These are phyloP conservation scores for Whalleya microplaca DNA, from an alignment of 2,329 filamentous ascomycete species.

Conservation along the genomic window DNA sequence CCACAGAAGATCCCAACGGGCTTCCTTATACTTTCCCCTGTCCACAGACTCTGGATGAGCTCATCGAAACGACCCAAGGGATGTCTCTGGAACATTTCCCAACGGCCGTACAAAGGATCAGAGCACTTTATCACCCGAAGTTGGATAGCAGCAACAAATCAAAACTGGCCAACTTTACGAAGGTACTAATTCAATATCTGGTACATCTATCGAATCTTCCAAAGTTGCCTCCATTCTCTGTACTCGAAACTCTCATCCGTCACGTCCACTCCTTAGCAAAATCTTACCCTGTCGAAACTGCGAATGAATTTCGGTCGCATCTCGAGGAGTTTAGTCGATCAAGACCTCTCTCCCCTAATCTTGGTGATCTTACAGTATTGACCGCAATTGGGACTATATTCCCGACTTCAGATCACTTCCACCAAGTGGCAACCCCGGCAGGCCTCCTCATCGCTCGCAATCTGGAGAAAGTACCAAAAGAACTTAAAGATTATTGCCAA, in stretches of 20 bases:
- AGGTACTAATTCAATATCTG: slow-evolving; percentile 66
- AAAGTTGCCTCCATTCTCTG: slow-evolving; percentile 59
- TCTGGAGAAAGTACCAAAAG: slow-evolving; percentile 74
- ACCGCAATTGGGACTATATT: slow-evolving; percentile 85
- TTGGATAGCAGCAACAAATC: slow-evolving; percentile 83
- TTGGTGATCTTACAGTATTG: slow-evolving; percentile 79
- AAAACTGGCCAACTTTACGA: slow-evolving; percentile 72
- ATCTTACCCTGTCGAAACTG: slow-evolving; percentile 78
- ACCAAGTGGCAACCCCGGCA: slow-evolving; percentile 89
- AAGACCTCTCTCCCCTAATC: slow-evolving; percentile 57
- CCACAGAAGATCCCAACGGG: slow-evolving; percentile 54
- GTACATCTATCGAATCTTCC: slow-evolving; percentile 51
- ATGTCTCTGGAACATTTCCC: slow-evolving; percentile 70
- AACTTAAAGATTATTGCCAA: slow-evolving; percentile 67
- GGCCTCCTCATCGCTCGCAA: slow-evolving; percentile 84
- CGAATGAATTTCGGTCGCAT: slow-evolving; percentile 75
- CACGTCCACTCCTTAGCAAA: slow-evolving; percentile 94
- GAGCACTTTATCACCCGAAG: slow-evolving; percentile 89
- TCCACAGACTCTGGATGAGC: slow-evolving; percentile 75
- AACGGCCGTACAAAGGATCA: slow-evolving; percentile 83
- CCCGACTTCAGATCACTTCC: slow-evolving; percentile 96
- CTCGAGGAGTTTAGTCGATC: slow-evolving; percentile 59
- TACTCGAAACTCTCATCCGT: slow-evolving; percentile 79
- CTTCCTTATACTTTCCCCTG: slow-evolving; percentile 87
- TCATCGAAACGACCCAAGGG: slow-evolving; percentile 67